phyloP scores from a whole-genome alignment of 768 basidiomycete species.

The Leccinellum rugosiceps region DNA sequence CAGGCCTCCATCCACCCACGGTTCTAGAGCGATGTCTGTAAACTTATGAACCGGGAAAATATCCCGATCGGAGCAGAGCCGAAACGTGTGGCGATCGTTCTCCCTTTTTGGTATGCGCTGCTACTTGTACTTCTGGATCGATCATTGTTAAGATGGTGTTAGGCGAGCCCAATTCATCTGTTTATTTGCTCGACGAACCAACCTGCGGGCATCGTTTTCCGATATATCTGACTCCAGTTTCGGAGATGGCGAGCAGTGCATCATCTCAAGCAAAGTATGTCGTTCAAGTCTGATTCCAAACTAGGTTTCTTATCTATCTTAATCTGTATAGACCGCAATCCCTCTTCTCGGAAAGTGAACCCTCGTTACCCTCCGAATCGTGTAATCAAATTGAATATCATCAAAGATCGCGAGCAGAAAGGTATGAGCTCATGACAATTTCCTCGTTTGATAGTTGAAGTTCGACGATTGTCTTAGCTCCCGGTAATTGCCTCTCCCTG shows the following conservation, averaged over 20 bases:
- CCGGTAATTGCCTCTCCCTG: conserved; percentile 91
- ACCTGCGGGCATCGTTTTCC: no score
- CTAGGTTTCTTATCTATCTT: no score
- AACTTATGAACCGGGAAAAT: conserved; percentile 96
- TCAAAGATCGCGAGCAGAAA: conserved; percentile 89
- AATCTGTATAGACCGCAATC: conserved; percentile 72
- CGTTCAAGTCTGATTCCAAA: no score
- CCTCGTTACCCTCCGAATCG: conserved; percentile 35
- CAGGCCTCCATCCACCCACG: conserved; percentile 98
- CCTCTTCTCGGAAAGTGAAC: conserved; percentile 95
- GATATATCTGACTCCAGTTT: no score
- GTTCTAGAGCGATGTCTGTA: conserved; percentile 97
- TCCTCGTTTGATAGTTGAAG: conserved; percentile 6
- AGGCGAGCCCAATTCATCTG: conserved; percentile 75
- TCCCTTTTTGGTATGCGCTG: conserved; percentile 67
- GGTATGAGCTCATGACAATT: conserved; percentile 38
- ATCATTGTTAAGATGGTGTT: conserved; percentile 6
- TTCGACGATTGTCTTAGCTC: conserved; percentile 37
- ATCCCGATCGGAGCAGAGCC: no score
- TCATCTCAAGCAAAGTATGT: conserved; percentile 54
- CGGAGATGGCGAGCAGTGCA: conserved; percentile 48
- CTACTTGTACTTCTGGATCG: background rate
- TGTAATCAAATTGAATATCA: conserved; percentile 8
- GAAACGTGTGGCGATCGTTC: conserved; percentile 36
- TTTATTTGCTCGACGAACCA: conserved; percentile 81